These are phyloP conservation scores for Sphaerulina vaccinii DNA, from an alignment of 2,329 filamentous ascomycete genomes.

Conservation along the genomic window DNA sequence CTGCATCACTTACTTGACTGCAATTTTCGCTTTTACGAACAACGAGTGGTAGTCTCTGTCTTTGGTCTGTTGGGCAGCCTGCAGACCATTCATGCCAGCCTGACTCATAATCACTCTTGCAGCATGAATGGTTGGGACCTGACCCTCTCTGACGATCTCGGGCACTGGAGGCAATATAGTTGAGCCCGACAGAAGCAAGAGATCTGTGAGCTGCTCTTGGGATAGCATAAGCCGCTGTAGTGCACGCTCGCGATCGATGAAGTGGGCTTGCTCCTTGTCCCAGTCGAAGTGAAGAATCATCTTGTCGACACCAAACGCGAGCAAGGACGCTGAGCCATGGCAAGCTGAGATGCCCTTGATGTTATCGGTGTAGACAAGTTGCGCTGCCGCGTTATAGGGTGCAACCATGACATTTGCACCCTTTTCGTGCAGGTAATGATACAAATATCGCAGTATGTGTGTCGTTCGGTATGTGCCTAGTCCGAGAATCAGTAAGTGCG, in stretches of 20 bases:
- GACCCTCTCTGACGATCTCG: conserved; percentile 56
- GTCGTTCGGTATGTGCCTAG: conserved; percentile 70
- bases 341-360: conserved; percentile 69
- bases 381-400: conserved; percentile 79
- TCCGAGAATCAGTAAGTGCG: conserved; percentile 22
- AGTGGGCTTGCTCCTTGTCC: conserved; percentile 60
- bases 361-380: conserved; percentile 78
- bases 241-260: conserved; percentile 59
- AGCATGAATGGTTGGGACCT: conserved; percentile 62
- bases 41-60: conserved; percentile 84
- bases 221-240: conserved; percentile 64
- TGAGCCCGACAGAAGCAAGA: conserved; percentile 55
- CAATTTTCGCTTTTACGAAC: conserved; percentile 81
- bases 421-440: conserved; percentile 68
- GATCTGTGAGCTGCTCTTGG: conserved; percentile 74
- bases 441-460: conserved; percentile 73
- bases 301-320: conserved; percentile 81
- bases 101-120: conserved; percentile 73
- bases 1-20: conserved; percentile 56
- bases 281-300: conserved; percentile 69
- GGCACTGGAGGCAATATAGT: conserved; percentile 67
- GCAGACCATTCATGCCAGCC: conserved; percentile 65
- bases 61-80: conserved; percentile 71
- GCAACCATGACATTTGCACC: conserved; percentile 75
- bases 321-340: conserved; percentile 79